A percentile compares a stretch with the other conserved stretches of the same genome.
Evolutionary conservation across 495 filamentous ascomycete genomes (phyloP).

Genomic region (Penicillium argentinense): DNA sequence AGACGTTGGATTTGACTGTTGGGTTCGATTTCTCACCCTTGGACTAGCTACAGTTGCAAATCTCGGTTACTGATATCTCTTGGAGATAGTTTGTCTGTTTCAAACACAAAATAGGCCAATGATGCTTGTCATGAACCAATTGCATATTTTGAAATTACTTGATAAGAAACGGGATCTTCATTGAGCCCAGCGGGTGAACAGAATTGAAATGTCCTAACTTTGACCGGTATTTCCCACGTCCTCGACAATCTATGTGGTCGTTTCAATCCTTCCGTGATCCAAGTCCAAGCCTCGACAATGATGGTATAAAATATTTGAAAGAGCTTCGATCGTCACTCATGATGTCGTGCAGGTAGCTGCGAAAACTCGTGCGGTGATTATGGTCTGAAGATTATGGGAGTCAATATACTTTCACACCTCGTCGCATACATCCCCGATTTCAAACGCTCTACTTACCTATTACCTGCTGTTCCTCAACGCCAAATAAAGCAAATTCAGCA

Average conservation of each 20-base stretch:
- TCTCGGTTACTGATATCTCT: too few species aligned
- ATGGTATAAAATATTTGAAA: background rate
- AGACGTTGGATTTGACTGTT: background rate
- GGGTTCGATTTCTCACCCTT: background rate
- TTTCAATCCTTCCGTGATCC: too few species aligned
- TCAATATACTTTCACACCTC: background rate
- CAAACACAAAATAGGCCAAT: conserved; percentile 1
- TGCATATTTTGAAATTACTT: conserved; percentile 6
- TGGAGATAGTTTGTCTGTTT: background rate
- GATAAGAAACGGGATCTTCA: conserved; percentile 4
- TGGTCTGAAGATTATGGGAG: background rate
- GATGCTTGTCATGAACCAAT: conserved; percentile 10
- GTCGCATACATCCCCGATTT: too few species aligned
- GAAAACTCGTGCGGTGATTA: background rate
- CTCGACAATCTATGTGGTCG: background rate
- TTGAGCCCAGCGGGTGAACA: background rate
- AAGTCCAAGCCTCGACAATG: background rate
- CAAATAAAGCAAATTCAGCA: conserved; percentile 6
- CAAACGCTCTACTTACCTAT: conserved; percentile 22
- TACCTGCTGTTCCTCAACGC: conserved; percentile 17
- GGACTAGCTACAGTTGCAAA: background rate
- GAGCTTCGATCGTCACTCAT: background rate
- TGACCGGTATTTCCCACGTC: background rate
- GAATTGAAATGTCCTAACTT: background rate
- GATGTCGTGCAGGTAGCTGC: background rate